Evolutionary conservation across 495 filamentous ascomycete genomes (phyloP), one percentile per base, ranked within the genome.

Genomic region (Tetracladium setigerum): DNA sequence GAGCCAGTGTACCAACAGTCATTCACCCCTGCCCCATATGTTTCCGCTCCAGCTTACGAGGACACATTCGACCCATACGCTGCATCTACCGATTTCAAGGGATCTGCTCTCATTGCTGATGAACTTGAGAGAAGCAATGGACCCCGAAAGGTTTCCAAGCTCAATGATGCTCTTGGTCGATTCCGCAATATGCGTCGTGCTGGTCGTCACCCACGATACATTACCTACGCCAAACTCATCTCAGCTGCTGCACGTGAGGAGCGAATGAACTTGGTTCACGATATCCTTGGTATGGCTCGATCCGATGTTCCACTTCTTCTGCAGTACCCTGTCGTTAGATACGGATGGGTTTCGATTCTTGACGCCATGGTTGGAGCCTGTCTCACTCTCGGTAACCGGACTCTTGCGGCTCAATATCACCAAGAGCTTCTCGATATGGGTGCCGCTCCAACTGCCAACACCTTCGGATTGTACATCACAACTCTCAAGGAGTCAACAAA

Each of bases 401-500:
- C 70, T 33, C 67, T 86, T 44, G 94, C 92, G 47, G 79, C 82
- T 53, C 78, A 85, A 54, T 96, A 84, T 66, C 92, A 97, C 66
- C 81, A 89, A 57, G 88, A 98, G 57, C 76, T 98, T 47, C 75
- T 88, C 5, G 79, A 85, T 33, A 86, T 95, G 70, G 89, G 91
- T 40, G 78, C 81, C 55, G 84, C 89, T 16, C 94, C 94, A 30
- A 89, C 92, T 1, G 94, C 92, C 41, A 98, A 98, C 70, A 98
- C 92, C 9, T 98, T 91, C 53, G 92, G 92, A 41, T 77, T 97
- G 5, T 98, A 97, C 72, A 98, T 98, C 67, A 96, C 95, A 18
- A 97, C 91, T 2, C 71, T 97, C 47, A 95, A 95, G 67, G 89
- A 95, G 56, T 92, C 89, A 0, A 86, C 89, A 57, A 95, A 95